Evolutionary conservation across 371 early-diverging fungal species (phyloP).

Genomic region (Mortierella sp.): DNA sequence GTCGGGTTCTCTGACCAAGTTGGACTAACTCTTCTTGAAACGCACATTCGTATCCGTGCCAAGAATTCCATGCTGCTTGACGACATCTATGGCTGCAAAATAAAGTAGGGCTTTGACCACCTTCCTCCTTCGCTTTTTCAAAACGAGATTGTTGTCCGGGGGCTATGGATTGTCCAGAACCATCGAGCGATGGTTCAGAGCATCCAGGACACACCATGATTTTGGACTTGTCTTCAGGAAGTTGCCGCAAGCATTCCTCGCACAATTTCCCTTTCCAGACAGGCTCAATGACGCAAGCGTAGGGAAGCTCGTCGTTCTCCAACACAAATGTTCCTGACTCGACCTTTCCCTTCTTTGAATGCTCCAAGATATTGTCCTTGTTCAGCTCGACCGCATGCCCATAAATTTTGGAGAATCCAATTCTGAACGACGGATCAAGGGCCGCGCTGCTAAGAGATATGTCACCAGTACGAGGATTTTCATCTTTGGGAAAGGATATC

Average conservation of each 20-base stretch:
- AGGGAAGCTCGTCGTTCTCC: constrained; percentile 34
- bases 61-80: constrained; percentile 26
- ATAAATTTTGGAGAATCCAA: constrained; percentile 30
- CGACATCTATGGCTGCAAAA: constrained; percentile 37
- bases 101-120: too few species aligned
- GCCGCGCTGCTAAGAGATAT: background rate
- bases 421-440: constrained; percentile 24
- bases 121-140: too few species aligned
- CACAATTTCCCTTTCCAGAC: constrained; percentile 37
- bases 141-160: too few species aligned
- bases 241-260: constrained; percentile 35
- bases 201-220: constrained; percentile 24
- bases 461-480: background rate
- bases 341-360: constrained; percentile 6
- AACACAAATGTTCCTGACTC: constrained; percentile 39
- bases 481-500: background rate
- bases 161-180: too few species aligned
- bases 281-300: constrained; percentile 36
- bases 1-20: constrained; percentile 15
- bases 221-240: background rate
- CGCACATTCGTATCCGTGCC: constrained; percentile 47
- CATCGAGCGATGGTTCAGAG: too few species aligned
- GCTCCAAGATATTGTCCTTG: background rate
- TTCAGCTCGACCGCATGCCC: constrained; percentile 36
- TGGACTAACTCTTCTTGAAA: constrained; percentile 5